These are phyloP conservation scores for Phanerodontia chrysosporium DNA, from an alignment of 768 basidiomycete genomes.

Conservation along the genomic window DNA sequence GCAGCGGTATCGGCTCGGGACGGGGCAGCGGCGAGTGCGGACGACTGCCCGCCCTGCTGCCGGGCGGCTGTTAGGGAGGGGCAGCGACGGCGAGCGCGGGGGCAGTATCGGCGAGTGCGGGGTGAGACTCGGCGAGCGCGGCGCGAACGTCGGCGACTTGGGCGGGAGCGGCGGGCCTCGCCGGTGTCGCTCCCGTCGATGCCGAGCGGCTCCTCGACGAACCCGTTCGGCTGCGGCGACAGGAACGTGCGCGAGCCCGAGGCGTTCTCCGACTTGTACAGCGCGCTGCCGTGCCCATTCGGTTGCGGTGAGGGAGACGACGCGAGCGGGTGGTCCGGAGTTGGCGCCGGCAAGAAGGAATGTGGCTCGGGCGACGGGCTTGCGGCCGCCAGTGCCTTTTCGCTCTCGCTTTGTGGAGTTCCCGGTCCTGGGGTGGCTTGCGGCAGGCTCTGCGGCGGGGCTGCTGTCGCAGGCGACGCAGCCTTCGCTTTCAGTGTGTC, in stretches of 20 bases:
- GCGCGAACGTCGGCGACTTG: not conserved
- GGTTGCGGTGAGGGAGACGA: not conserved
- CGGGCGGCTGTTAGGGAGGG: slow-evolving; percentile 1
- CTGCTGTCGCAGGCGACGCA: slow-evolving; percentile 3
- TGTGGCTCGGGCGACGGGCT: slow-evolving; percentile 13
- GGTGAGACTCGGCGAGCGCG: not conserved
- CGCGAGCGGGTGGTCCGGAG: slow-evolving; percentile 1
- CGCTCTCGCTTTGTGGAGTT: slow-evolving; percentile 13
- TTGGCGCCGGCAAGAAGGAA: not conserved
- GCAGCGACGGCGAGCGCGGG: slow-evolving; percentile 2
- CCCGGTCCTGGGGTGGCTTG: not conserved
- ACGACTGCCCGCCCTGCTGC: slow-evolving; percentile 1
- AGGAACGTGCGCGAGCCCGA: not conserved
- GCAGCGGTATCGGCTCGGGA: not conserved
- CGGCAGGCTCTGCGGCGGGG: slow-evolving; percentile 6
- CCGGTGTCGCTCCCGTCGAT: not conserved
- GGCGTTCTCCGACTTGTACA: not conserved
- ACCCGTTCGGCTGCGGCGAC: not conserved
- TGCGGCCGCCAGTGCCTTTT: slow-evolving; percentile 21
- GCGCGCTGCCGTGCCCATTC: not conserved
- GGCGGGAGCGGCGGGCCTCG: not conserved
- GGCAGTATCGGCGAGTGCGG: not conserved
- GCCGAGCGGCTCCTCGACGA: slow-evolving; percentile 7
- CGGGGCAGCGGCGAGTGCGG: slow-evolving; percentile 4
- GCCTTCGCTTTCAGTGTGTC: slow-evolving; percentile 16